Conservation (phyloP, 176 grass and related monocot genomes). For the Triticum monococcum region DNA sequence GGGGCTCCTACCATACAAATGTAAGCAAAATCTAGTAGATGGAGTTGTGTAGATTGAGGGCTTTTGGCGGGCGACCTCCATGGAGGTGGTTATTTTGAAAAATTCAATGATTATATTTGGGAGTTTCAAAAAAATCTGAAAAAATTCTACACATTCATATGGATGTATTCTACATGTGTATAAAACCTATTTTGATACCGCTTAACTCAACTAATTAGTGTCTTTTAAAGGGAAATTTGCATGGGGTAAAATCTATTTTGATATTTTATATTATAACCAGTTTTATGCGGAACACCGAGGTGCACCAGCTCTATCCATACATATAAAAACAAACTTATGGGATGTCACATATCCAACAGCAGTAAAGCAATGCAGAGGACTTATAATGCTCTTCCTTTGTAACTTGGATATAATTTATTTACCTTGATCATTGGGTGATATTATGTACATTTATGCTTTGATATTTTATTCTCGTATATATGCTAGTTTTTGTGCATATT, state of each 20-base stretch:
- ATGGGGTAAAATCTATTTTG: not conserved
- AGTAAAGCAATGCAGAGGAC: not conserved
- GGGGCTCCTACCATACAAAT: too few relatives aligned
- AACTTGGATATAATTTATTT: not conserved
- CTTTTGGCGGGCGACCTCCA: too few relatives aligned
- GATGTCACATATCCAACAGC: slow-evolving; percentile 8
- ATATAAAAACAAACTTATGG: slow-evolving; percentile 1
- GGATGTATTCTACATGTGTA: too few relatives aligned
- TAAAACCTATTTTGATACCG: too few relatives aligned
- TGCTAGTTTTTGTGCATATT: not conserved
- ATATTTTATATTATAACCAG: not conserved
- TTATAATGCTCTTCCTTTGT: not conserved
- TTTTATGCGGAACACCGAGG: not conserved
- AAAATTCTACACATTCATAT: too few relatives aligned
- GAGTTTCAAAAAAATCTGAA: too few relatives aligned
- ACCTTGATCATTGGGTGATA: not conserved
- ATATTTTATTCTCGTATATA: not conserved
- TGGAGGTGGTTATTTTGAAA: too few relatives aligned
- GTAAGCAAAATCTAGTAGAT: too few relatives aligned
- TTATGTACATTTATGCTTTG: not conserved
- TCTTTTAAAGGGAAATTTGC: not conserved
- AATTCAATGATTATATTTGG: too few relatives aligned
- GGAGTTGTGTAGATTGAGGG: too few relatives aligned
- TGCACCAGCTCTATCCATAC: not conserved
- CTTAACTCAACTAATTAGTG: not conserved